Percentiles rank a stretch among this genome's conserved stretches.
phyloP scores from a whole-genome alignment of 1,284 basidiomycete genomes.

The Fomitopsis palustris region DNA sequence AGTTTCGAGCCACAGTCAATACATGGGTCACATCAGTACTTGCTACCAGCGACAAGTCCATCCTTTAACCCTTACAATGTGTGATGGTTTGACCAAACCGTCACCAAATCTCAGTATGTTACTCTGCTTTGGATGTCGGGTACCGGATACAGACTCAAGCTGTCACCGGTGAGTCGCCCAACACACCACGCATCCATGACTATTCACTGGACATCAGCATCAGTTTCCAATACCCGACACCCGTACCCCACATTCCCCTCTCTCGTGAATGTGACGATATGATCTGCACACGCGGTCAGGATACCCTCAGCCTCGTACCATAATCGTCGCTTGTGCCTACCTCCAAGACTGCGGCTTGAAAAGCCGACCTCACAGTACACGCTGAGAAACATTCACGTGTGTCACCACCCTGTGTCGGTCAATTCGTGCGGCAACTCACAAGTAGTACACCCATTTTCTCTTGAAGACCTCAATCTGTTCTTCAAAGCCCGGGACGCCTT shows the following conservation, averaged over 20 bases:
- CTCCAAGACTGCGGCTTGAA: slow-evolving; percentile 64
- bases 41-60: too few species aligned
- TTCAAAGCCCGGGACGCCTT: slow-evolving; percentile 35
- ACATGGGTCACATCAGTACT: too few species aligned
- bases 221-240: slow-evolving; percentile 34
- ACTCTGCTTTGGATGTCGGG: too few species aligned
- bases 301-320: background rate
- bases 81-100: too few species aligned
- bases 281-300: slow-evolving; percentile 36
- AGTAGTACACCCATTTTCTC: slow-evolving; percentile 78
- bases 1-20: too few species aligned
- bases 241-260: slow-evolving; percentile 53
- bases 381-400: slow-evolving; percentile 32
- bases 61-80: too few species aligned
- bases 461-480: slow-evolving; percentile 78
- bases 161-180: too few species aligned
- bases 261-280: slow-evolving; percentile 57
- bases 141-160: too few species aligned
- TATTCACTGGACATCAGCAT: background rate
- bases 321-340: slow-evolving; percentile 30
- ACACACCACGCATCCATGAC: background rate
- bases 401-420: background rate
- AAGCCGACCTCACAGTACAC: slow-evolving; percentile 79
- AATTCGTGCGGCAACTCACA: slow-evolving; percentile 11
- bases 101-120: too few species aligned